These are phyloP conservation scores for Trametes pubescens DNA, from an alignment of 1,284 basidiomycete genomes.

Conservation along the genomic window DNA sequence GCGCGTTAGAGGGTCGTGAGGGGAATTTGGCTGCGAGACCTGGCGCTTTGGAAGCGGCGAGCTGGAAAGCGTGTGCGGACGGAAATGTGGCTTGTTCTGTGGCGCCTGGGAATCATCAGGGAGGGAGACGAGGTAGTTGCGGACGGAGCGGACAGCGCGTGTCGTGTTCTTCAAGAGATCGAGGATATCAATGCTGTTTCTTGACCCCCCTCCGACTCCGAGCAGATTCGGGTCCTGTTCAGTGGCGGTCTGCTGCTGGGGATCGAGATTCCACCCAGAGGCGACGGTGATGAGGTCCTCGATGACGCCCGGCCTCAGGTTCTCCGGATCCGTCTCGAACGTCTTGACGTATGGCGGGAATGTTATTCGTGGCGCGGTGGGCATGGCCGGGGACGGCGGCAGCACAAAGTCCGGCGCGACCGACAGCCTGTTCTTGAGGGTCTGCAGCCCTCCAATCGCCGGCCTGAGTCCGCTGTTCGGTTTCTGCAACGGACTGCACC, in stretches of 20 bases:
- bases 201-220: conserved; percentile 33
- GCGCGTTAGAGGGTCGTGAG: conserved; percentile 65
- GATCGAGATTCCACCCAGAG: conserved; percentile 59
- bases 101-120: conserved; percentile 75
- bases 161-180: conserved; percentile 78
- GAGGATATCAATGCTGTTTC: conserved; percentile 61
- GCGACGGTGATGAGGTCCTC: conserved; percentile 72
- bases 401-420: conserved; percentile 59
- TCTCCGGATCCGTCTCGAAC: conserved; percentile 75
- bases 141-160: conserved; percentile 76
- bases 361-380: conserved; percentile 51
- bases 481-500: conserved; percentile 59
- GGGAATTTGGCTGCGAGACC: conserved; percentile 46
- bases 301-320: conserved; percentile 72
- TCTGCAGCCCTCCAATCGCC: conserved; percentile 67
- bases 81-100: conserved; percentile 57
- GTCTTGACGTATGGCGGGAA: conserved; percentile 65
- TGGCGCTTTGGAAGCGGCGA: conserved; percentile 48
- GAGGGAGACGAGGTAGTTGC: conserved; percentile 82
- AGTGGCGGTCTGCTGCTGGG: conserved; percentile 27
- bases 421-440: conserved; percentile 47
- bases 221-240: conserved; percentile 38
- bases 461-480: conserved; percentile 71
- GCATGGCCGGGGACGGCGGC: conserved; percentile 72
- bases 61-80: conserved; percentile 49